Percentiles rank a stretch among this genome's conserved stretches.
These are phyloP conservation scores for Achlya hypogyna DNA, from an alignment of 352 stramenopile species.

Conservation along the genomic window DNA sequence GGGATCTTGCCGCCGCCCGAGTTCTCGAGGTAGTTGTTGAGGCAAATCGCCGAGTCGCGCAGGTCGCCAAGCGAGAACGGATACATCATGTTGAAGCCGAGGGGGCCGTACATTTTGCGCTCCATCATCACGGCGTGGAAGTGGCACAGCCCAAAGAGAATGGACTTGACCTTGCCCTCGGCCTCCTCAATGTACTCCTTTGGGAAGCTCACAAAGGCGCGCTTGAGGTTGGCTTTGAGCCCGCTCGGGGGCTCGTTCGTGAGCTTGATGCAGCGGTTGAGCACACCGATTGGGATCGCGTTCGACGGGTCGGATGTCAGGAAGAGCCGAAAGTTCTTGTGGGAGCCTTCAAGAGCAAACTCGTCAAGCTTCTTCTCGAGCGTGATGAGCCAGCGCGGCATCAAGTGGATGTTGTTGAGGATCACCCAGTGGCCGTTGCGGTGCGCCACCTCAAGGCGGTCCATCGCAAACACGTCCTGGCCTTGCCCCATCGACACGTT, in stretches of 20 bases:
- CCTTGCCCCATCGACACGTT: constrained; percentile 98
- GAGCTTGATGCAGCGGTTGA: constrained; percentile 95
- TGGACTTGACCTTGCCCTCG: constrained; percentile 94
- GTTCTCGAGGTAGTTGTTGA: constrained; percentile 97
- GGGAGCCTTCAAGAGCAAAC: constrained; percentile 88
- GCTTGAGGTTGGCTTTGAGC: constrained; percentile 94
- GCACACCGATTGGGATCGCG: constrained; percentile 91
- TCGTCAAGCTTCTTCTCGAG: constrained; percentile 97
- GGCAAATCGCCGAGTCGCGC: constrained; percentile 89
- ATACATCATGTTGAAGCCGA: constrained; percentile 99
- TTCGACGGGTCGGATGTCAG: constrained; percentile 91
- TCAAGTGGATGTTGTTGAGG: constrained; percentile 97
- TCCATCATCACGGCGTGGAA: constrained; percentile 97
- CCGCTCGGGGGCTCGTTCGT: constrained; percentile 94
- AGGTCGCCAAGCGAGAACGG: constrained; percentile 95
- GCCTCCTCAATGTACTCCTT: constrained; percentile 95
- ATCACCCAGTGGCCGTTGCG: constrained; percentile 97
- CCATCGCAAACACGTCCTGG: constrained; percentile 93
- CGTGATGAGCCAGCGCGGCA: constrained; percentile 92
- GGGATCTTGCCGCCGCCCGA: constrained; percentile 90
- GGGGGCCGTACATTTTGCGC: constrained; percentile 94
- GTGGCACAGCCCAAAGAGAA: constrained; percentile 95
- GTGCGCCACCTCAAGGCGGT: constrained; percentile 90
- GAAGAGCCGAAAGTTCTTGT: constrained; percentile 94
- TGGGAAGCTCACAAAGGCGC: constrained; percentile 93